A percentile compares a stretch with the other conserved stretches of the same genome.
Evolutionary conservation across 805 yeast species (phyloP).

Genomic region (Teunomyces kruisii): DNA sequence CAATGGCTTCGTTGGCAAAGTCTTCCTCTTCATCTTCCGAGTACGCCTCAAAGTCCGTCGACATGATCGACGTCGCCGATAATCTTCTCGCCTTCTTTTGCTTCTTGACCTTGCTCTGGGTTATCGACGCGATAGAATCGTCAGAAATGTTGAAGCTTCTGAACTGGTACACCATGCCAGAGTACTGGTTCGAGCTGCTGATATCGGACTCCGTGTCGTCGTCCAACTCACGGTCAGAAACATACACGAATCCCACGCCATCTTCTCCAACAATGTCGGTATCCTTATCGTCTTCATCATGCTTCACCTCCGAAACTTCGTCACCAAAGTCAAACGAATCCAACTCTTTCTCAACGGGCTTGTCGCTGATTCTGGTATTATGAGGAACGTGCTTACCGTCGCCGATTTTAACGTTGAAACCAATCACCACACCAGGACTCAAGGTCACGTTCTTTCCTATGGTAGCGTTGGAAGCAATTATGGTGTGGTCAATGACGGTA

Average conservation of each 20-base stretch:
- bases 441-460: conserved; percentile 54
- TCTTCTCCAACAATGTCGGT: conserved; percentile 45
- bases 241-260: conserved; percentile 52
- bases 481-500: conserved; percentile 55
- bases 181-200: conserved; percentile 28
- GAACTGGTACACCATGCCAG: conserved; percentile 48
- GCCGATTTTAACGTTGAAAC: conserved; percentile 70
- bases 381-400: conserved; percentile 47
- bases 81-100: conserved; percentile 31
- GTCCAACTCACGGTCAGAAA: conserved; percentile 42
- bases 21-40: conserved; percentile 55
- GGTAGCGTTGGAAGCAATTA: conserved; percentile 65
- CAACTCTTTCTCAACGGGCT: conserved; percentile 36
- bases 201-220: conserved; percentile 40
- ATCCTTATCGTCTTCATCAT: conserved; percentile 9
- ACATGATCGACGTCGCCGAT: conserved; percentile 35
- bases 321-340: conserved; percentile 33
- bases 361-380: conserved; percentile 53
- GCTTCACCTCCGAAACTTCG: conserved; percentile 22
- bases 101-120: conserved; percentile 44
- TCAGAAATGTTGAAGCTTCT: conserved; percentile 54
- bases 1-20: conserved; percentile 86
- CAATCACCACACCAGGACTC: conserved; percentile 74
- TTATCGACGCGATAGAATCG: conserved; percentile 54
- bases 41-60: conserved; percentile 49